These are phyloP conservation scores for Candida ascalaphidarum DNA, from an alignment of 805 yeast genomes.

Conservation along the genomic window DNA sequence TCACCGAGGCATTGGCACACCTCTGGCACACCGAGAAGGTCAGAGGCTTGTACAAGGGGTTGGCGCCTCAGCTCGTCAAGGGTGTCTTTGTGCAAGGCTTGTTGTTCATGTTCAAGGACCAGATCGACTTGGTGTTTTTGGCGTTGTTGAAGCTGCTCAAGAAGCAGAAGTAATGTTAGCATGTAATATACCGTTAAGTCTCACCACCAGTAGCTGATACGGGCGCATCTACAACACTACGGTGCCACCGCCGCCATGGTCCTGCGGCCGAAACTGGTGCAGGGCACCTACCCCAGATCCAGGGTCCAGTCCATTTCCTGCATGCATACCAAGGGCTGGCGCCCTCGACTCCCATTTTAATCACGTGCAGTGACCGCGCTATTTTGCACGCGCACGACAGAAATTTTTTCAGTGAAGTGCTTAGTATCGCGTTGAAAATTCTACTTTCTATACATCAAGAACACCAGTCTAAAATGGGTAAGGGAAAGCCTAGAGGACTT, in stretches of 20 bases:
- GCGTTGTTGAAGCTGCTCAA: constrained; percentile 21
- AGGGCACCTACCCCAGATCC: too few relatives aligned
- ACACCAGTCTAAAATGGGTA: constrained; percentile 70
- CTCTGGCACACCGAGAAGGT: constrained; percentile 59
- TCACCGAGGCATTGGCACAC: constrained; percentile 55
- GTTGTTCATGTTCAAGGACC: constrained; percentile 74
- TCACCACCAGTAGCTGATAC: too few relatives aligned
- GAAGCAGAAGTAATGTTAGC: constrained; percentile 5
- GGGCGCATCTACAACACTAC: too few relatives aligned
- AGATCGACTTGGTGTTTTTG: constrained; percentile 36
- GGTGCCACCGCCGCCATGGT: too few relatives aligned
- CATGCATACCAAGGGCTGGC: too few relatives aligned
- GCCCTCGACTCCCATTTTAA: too few relatives aligned
- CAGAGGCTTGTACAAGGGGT: constrained; percentile 66
- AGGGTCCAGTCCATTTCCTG: too few relatives aligned
- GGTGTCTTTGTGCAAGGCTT: constrained; percentile 82
- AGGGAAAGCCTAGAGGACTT: constrained; percentile 99
- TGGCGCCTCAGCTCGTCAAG: constrained; percentile 71
- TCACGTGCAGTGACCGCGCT: too few relatives aligned
- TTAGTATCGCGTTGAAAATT: not conserved
- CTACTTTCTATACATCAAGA: not conserved
- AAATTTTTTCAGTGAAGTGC: too few relatives aligned
- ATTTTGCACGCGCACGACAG: too few relatives aligned
- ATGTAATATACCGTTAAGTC: too few relatives aligned
- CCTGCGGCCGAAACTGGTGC: too few relatives aligned